These are phyloP conservation scores for Lactarius quietus DNA, from an alignment of 768 basidiomycete species.

Conservation along the genomic window DNA sequence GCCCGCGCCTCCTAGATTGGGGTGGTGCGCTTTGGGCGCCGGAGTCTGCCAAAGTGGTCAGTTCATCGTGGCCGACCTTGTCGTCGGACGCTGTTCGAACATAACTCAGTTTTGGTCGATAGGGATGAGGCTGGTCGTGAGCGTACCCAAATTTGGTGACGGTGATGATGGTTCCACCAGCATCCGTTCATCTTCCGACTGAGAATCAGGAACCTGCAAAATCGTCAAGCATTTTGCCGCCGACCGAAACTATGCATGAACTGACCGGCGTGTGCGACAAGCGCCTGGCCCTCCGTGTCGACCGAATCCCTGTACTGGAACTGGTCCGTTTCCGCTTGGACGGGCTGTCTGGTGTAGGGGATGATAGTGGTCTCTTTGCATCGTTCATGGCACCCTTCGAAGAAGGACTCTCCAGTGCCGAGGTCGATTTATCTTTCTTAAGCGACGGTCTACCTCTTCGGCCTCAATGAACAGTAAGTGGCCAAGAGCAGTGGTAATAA, in stretches of 20 bases:
- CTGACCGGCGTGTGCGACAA: constrained; percentile 11
- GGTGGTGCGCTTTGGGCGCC: background rate
- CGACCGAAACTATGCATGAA: background rate
- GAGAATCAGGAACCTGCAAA: constrained; percentile 21
- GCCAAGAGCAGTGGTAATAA: background rate
- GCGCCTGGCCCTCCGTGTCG: background rate
- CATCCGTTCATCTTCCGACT: constrained; percentile 7
- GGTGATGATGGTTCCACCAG: background rate
- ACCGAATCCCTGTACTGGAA: constrained; percentile 8
- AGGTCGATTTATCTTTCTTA: constrained; percentile 1
- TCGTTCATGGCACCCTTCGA: background rate
- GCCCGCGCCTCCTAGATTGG: background rate
- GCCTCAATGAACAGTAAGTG: constrained; percentile 7
- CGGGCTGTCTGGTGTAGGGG: background rate
- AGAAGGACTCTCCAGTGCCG: background rate
- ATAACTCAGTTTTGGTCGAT: background rate
- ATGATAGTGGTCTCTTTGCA: constrained; percentile 12
- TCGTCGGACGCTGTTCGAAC: background rate
- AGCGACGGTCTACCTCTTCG: constrained; percentile 3
- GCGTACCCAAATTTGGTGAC: constrained; percentile 8
- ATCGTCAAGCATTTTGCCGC: background rate
- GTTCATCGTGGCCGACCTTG: background rate
- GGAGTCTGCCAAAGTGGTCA: background rate
- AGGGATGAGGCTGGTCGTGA: background rate
- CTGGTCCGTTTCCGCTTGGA: constrained; percentile 17